Conservation (phyloP, 805 yeast genomes). For the Candida piceae region DNA sequence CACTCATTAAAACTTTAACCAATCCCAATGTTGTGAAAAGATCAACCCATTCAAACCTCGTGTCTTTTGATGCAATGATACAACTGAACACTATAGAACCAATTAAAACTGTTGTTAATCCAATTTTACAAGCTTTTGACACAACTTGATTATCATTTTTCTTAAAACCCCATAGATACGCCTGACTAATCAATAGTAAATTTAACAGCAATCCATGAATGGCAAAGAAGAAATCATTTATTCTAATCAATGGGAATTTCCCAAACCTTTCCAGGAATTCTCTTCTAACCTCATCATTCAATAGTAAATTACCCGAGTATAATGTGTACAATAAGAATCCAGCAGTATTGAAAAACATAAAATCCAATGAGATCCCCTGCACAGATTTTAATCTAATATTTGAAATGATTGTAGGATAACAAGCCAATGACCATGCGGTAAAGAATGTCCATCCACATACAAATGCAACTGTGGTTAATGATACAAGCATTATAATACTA, state of each 20-base stretch:
- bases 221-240: constrained; percentile 31
- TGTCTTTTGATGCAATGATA: constrained; percentile 11
- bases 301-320: constrained; percentile 23
- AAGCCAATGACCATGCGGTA: constrained; percentile 27
- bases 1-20: constrained; percentile 29
- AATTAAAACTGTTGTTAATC: constrained; percentile 10
- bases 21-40: constrained; percentile 30
- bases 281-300: constrained; percentile 20
- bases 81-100: constrained; percentile 9
- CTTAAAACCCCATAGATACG: constrained; percentile 30
- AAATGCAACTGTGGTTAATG: constrained; percentile 14
- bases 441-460: constrained; percentile 29
- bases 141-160: constrained; percentile 29
- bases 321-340: constrained; percentile 29
- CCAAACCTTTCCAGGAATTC: constrained; percentile 26
- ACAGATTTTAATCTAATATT: constrained; percentile 28
- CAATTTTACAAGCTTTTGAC: constrained; percentile 18
- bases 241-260: constrained; percentile 26
- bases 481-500: background rate
- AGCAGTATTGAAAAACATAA: constrained; percentile 29
- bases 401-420: constrained; percentile 30
- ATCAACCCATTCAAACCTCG: constrained; percentile 28
- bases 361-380: constrained; percentile 33
- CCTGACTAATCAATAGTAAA: constrained; percentile 25
- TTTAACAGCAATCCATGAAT: constrained; percentile 27